Evolutionary conservation across 345 rosid genomes (phyloP), one percentile per base, ranked within the genome.

Genomic region (Dovyalis caffra): DNA sequence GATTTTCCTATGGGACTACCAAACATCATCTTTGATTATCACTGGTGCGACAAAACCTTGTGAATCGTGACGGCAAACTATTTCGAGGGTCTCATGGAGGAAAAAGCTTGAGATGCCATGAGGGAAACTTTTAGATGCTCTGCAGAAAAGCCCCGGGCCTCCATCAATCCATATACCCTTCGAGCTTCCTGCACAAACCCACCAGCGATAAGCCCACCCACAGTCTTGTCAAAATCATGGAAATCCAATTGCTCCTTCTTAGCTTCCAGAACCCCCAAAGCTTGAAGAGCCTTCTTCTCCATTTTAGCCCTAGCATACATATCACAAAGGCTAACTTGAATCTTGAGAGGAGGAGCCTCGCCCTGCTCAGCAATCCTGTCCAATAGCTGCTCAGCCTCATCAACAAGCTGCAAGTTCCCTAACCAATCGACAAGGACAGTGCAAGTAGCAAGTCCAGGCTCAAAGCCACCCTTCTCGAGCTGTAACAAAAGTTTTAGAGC

Each of bases 201-300:
- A 60, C 94, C 91, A 5, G 34, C 85, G 16, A 73, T 66, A 70
- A 95, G 92, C 76, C 89, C 97, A 6, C 70, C 64, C 71, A 90
- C 78, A 57, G 87, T 81, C 77, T 82, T 91, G 74, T 88, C 90
- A 74, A 93, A 90, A 43, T 95, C 94, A 12, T 38, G 34, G 0
- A 80, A 66, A 33, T 76, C 80, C 85, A 95, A 37, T 83, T 90
- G 88, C 51, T 84, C 86, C 68, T 84, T 78, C 83, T 78, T 84
- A 51, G 84, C 73, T 76, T 78, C 89, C 40, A 86, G 26, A 31
- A 77, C 88, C 57, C 92, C 92, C 34, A 91, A 87, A 57, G 89
- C 83, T 81, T 91, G 94, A 66, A 91, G 91, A 61, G 95, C 85
- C 89, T 91, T 93, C 88, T 86, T 93, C 91, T 95, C 97, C 10